Evolutionary conservation across 2,329 filamentous ascomycete species (phyloP).

Genomic region (Emergomyces africanus): DNA sequence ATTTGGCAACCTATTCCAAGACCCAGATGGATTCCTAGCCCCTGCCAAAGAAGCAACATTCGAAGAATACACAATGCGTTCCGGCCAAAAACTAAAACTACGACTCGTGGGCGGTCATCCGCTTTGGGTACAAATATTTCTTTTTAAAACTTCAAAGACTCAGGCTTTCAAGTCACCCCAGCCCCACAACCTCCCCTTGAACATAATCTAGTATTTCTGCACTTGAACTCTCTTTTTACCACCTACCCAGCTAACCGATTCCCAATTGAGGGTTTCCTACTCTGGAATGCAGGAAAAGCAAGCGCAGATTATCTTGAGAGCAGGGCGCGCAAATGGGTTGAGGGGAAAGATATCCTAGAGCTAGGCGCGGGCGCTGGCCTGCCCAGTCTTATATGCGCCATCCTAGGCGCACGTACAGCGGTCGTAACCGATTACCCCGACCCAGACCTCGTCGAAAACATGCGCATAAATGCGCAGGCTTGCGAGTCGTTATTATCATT

Average conservation of each 20-base stretch:
- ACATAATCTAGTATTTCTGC: background rate
- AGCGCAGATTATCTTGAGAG: conserved; percentile 67
- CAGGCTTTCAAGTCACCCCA: background rate
- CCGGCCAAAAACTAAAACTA: conserved; percentile 53
- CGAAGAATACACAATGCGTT: conserved; percentile 56
- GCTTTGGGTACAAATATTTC: conserved; percentile 51
- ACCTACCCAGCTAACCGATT: background rate
- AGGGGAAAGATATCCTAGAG: conserved; percentile 62
- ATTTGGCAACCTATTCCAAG: conserved; percentile 53
- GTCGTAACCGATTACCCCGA: conserved; percentile 88
- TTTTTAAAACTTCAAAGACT: background rate
- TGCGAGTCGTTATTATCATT: conserved; percentile 33
- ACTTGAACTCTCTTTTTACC: background rate
- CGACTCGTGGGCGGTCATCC: conserved; percentile 78
- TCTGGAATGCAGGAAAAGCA: conserved; percentile 82
- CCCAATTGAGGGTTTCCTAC: conserved; percentile 53
- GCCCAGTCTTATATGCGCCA: conserved; percentile 63
- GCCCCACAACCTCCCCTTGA: too few species aligned
- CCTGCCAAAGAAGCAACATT: conserved; percentile 64
- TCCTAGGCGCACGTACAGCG: conserved; percentile 53
- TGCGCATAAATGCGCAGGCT: conserved; percentile 58
- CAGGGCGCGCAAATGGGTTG: conserved; percentile 47
- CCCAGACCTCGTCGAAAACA: conserved; percentile 64
- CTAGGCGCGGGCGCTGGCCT: conserved; percentile 81
- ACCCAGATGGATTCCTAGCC: conserved; percentile 68